Evolutionary conservation across 225 moss, liverwort and hornwort genomes (phyloP).

Genomic region (Pseudoscleropodium purum): DNA sequence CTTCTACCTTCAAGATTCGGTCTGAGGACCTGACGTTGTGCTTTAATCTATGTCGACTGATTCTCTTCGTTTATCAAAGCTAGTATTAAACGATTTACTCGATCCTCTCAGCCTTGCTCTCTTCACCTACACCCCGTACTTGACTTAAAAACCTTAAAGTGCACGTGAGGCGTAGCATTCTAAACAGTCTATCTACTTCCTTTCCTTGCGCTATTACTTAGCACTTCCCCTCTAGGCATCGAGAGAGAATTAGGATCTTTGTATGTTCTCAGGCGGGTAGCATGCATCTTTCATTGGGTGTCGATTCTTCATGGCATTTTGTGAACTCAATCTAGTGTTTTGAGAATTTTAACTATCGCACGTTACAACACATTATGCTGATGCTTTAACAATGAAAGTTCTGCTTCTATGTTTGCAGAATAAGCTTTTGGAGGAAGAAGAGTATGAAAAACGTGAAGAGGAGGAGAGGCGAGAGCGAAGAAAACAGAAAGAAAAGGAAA

Average conservation of each 20-base stretch:
- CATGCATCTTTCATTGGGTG: neutral
- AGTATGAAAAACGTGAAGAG: slow-evolving; percentile 98
- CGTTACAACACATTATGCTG: neutral
- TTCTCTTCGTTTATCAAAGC: neutral
- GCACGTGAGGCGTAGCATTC: neutral
- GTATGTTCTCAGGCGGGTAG: neutral
- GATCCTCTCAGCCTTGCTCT: neutral
- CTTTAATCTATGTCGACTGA: neutral
- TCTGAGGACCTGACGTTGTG: neutral
- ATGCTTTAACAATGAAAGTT: neutral
- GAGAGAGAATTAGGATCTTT: neutral
- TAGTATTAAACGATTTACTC: neutral
- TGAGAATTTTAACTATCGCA: neutral
- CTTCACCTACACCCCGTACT: neutral
- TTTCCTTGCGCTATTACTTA: neutral
- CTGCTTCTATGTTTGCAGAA: slow-evolving; percentile 41
- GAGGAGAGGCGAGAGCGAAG: slow-evolving; percentile 93
- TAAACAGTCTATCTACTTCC: neutral
- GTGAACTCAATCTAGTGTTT: neutral
- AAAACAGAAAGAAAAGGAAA: slow-evolving; percentile 96
- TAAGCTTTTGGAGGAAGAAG: slow-evolving; percentile 99
- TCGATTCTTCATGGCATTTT: neutral
- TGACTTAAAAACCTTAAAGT: neutral
- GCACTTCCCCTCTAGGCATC: neutral
- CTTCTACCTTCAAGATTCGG: slow-evolving; percentile 1